Conservation (phyloP, 129 eudicot species). For the Heracleum sosnowskyi region DNA sequence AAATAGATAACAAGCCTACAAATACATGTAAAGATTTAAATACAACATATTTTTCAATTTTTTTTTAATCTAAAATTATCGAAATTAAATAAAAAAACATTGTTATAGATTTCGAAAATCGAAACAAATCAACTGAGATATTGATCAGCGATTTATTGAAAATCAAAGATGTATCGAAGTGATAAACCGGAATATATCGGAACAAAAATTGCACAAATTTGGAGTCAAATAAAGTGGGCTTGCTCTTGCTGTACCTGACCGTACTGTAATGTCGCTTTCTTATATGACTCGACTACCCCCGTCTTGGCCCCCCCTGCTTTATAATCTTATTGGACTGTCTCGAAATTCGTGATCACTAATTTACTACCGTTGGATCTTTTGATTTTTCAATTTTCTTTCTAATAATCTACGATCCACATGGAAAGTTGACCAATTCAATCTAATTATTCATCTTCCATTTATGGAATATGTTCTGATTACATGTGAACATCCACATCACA, state of each 20-base stretch:
- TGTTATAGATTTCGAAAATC: too few relatives aligned
- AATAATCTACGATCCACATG: neutral
- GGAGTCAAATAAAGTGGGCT: conserved; percentile 4
- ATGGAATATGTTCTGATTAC: neutral
- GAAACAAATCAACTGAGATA: too few relatives aligned
- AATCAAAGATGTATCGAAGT: too few relatives aligned
- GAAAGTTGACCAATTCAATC: neutral
- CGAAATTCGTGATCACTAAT: neutral
- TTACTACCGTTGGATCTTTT: neutral
- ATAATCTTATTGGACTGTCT: neutral
- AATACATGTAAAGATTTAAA: too few relatives aligned
- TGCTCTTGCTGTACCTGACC: neutral
- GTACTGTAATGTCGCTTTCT: conserved; percentile 6
- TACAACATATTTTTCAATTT: too few relatives aligned
- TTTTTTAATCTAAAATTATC: too few relatives aligned
- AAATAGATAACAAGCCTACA: too few relatives aligned
- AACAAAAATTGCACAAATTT: too few relatives aligned
- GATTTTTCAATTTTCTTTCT: neutral
- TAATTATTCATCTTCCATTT: neutral
- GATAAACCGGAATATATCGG: too few relatives aligned
- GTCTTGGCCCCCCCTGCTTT: neutral
- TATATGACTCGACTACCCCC: neutral
- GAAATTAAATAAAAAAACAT: too few relatives aligned
- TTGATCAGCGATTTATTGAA: too few relatives aligned
- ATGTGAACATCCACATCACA: neutral